Percentiles rank a stretch among this genome's conserved stretches.
These are phyloP conservation scores for Porogramme epimiltina DNA, from an alignment of 1,284 basidiomycete genomes.

Conservation along the genomic window DNA sequence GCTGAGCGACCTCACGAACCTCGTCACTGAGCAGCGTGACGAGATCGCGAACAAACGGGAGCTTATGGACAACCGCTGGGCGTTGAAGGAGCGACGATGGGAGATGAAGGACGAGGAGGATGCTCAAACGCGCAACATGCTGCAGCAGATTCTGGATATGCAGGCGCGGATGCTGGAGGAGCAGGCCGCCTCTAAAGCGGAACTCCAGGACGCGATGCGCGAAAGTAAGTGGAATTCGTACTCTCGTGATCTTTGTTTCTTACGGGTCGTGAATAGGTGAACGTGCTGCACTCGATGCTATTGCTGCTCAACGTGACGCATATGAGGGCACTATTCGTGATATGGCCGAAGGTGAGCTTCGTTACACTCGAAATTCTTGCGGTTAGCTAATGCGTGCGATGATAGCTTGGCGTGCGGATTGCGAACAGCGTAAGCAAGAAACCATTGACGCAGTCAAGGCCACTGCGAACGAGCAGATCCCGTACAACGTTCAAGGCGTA, in stretches of 20 bases:
- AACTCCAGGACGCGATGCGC: conserved; percentile 18
- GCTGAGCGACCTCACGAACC: conserved; percentile 64
- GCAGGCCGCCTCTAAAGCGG: conserved; percentile 50
- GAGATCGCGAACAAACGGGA: conserved; percentile 56
- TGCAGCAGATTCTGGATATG: conserved; percentile 54
- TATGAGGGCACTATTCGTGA: conserved; percentile 21
- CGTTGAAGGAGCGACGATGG: conserved; percentile 55
- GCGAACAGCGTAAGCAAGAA: conserved; percentile 58
- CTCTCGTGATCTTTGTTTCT: background rate
- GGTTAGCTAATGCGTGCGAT: background rate
- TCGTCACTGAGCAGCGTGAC: conserved; percentile 65
- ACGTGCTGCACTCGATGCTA: conserved; percentile 20
- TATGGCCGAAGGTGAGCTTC: conserved; percentile 23
- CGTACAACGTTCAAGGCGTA: conserved; percentile 77
- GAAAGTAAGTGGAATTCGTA: conserved; percentile 3
- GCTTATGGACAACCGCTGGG: conserved; percentile 57
- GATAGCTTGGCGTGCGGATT: conserved; percentile 65
- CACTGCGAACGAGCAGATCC: conserved; percentile 70
- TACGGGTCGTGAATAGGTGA: conserved; percentile 7
- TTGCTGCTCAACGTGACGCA: conserved; percentile 15
- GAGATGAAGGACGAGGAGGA: conserved; percentile 54
- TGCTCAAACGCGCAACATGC: conserved; percentile 57
- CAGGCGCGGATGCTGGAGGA: conserved; percentile 52
- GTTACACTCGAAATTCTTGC: background rate
- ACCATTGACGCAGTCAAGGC: conserved; percentile 61